These are phyloP conservation scores for Dendrobium huoshanense DNA, from an alignment of 106 monocot species.

Conservation along the genomic window DNA sequence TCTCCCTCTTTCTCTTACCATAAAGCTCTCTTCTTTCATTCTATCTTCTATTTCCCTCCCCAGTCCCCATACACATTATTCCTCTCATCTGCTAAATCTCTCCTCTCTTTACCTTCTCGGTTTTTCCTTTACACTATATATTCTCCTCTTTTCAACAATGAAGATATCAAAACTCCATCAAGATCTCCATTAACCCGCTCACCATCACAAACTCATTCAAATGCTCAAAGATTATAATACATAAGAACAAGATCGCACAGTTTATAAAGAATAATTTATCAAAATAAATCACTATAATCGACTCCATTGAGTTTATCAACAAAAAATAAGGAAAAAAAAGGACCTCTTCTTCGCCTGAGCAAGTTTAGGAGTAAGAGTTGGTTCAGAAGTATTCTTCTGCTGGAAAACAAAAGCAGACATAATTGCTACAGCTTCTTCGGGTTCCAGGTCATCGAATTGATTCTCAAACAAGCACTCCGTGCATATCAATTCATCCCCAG, in stretches of 20 bases:
- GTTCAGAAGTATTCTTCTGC: slow-evolving; percentile 81
- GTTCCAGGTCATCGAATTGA: slow-evolving; percentile 87
- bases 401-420: slow-evolving; percentile 99
- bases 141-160: neutral
- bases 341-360: slow-evolving; percentile 69
- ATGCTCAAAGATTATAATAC: neutral
- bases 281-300: neutral
- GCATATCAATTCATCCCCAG: slow-evolving; percentile 96
- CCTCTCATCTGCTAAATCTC: neutral
- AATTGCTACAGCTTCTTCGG: slow-evolving; percentile 96
- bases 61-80: neutral
- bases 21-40: neutral
- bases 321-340: neutral
- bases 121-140: neutral
- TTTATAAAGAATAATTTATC: neutral
- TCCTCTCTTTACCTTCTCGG: neutral
- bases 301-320: neutral
- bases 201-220: neutral
- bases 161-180: neutral
- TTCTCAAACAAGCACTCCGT: slow-evolving; percentile 98
- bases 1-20: neutral
- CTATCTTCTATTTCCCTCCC: neutral
- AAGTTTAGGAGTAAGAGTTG: slow-evolving; percentile 70
- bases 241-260: neutral
- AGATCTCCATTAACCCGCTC: neutral